Evolutionary conservation across 768 basidiomycete species (phyloP).

Genomic region (Leccinum disarticulatum): DNA sequence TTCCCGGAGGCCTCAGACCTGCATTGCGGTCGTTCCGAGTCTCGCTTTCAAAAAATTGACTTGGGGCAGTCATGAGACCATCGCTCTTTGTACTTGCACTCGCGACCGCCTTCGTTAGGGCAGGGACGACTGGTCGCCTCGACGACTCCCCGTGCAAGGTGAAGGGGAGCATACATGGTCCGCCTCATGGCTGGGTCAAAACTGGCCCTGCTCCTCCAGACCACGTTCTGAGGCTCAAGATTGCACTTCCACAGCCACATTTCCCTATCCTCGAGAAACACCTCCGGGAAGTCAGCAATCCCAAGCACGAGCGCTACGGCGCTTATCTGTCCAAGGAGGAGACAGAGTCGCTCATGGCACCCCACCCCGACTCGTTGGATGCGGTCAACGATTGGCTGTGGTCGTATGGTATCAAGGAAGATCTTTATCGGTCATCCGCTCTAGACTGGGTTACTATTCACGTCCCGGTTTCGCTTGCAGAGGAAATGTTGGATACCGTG

Average conservation of each 20-base stretch:
- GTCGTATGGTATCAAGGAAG: conserved; percentile 50
- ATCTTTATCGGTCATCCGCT: conserved; percentile 55
- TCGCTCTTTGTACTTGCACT: conserved; percentile 13
- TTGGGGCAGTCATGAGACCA: conserved; percentile 8
- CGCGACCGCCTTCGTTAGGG: conserved; percentile 12
- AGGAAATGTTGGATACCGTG: conserved; percentile 72
- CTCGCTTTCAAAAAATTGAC: too few relatives aligned
- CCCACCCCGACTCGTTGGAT: conserved; percentile 50
- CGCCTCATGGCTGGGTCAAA: conserved; percentile 51
- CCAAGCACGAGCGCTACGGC: conserved; percentile 53
- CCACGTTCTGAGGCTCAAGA: conserved; percentile 52
- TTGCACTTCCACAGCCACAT: conserved; percentile 55
- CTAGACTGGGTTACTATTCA: conserved; percentile 67
- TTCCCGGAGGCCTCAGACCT: too few relatives aligned
- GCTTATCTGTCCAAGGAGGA: conserved; percentile 62
- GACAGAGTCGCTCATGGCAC: conserved; percentile 60
- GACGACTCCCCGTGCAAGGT: conserved; percentile 30
- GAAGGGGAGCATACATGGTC: conserved; percentile 46
- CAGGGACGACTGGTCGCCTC: conserved; percentile 1
- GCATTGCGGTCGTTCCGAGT: too few relatives aligned
- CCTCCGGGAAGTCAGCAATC: conserved; percentile 59
- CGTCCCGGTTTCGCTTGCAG: conserved; percentile 57
- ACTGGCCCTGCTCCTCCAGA: conserved; percentile 44
- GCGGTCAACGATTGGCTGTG: conserved; percentile 63
- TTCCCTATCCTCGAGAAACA: conserved; percentile 51